These are phyloP conservation scores for Phalaenopsis aphrodite DNA, from an alignment of 106 monocot species.

Conservation along the genomic window DNA sequence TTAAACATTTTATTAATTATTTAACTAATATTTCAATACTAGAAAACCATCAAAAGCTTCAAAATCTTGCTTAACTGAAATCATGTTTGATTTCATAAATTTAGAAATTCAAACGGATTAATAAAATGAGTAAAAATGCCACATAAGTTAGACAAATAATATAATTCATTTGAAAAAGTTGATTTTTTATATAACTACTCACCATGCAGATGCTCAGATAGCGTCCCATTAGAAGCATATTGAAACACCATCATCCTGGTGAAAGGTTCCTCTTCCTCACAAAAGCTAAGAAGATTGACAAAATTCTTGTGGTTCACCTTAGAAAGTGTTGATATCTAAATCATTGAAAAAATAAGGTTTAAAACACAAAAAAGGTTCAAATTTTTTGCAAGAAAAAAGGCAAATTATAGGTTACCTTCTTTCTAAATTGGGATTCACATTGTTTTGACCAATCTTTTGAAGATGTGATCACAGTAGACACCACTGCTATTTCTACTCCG, in stretches of 20 bases:
- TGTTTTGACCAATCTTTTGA: slow-evolving; percentile 33
- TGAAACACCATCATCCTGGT: slow-evolving; percentile 66
- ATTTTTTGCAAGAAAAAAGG: neutral
- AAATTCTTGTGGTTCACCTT: slow-evolving; percentile 64
- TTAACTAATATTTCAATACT: no score
- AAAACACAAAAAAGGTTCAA: neutral
- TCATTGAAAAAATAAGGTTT: slow-evolving; percentile 3
- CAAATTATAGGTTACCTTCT: slow-evolving; percentile 19
- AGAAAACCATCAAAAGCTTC: no score
- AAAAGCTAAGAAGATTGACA: slow-evolving; percentile 55
- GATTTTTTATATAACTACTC: slow-evolving; percentile 6
- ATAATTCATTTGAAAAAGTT: no score
- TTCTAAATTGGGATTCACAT: slow-evolving; percentile 34
- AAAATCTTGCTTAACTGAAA: no score
- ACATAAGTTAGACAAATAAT: no score
- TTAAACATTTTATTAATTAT: no score
- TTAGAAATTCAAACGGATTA: no score
- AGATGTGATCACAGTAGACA: slow-evolving; percentile 22
- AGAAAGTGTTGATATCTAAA: slow-evolving; percentile 41
- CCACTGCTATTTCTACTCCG: slow-evolving; percentile 55
- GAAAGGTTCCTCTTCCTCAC: slow-evolving; percentile 43
- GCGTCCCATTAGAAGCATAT: slow-evolving; percentile 60
- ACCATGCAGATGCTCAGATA: slow-evolving; percentile 70
- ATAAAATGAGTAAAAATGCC: no score
- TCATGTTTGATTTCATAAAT: no score